phyloP scores from a whole-genome alignment of 108 stramenopile species.

The Skeletonema tropicum region DNA sequence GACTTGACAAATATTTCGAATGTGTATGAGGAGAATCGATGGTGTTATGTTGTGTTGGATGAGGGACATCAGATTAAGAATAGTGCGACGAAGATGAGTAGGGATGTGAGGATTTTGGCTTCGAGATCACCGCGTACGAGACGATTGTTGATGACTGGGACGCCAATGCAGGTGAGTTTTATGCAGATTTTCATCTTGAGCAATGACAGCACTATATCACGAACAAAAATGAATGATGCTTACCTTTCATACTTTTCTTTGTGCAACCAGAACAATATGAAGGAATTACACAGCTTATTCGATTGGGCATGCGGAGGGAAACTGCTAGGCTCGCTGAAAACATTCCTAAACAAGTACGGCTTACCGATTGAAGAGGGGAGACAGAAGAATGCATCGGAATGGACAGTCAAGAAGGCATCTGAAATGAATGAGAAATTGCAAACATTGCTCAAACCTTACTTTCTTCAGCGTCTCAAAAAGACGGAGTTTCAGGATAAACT shows the following conservation, averaged over 20 bases:
- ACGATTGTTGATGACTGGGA: conserved; percentile 91
- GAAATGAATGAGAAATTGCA: conserved; percentile 76
- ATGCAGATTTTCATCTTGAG: conserved; percentile 27
- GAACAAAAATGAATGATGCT: no score
- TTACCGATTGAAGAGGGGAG: conserved; percentile 83
- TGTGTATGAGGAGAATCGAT: conserved; percentile 29
- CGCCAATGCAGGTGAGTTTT: conserved; percentile 78
- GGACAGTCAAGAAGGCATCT: conserved; percentile 68
- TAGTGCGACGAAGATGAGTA: conserved; percentile 70
- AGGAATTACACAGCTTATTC: conserved; percentile 93
- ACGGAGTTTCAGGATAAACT: conserved; percentile 83
- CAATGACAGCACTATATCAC: no score
- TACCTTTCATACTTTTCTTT: no score
- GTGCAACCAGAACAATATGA: conserved; percentile 53
- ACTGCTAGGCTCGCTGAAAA: conserved; percentile 58
- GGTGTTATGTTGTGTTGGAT: conserved; percentile 95
- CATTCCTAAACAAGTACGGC: conserved; percentile 68
- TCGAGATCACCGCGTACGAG: conserved; percentile 54
- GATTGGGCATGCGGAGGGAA: conserved; percentile 86
- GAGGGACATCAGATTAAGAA: conserved; percentile 98
- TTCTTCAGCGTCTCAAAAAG: conserved; percentile 87
- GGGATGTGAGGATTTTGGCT: conserved; percentile 59
- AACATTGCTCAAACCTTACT: conserved; percentile 75
- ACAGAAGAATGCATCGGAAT: conserved; percentile 66
- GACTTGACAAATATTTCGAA: conserved; percentile 27